Base-by-base conservation (phyloP, 148 eudicot genomes). In the Selenicereus undatus region DNA sequence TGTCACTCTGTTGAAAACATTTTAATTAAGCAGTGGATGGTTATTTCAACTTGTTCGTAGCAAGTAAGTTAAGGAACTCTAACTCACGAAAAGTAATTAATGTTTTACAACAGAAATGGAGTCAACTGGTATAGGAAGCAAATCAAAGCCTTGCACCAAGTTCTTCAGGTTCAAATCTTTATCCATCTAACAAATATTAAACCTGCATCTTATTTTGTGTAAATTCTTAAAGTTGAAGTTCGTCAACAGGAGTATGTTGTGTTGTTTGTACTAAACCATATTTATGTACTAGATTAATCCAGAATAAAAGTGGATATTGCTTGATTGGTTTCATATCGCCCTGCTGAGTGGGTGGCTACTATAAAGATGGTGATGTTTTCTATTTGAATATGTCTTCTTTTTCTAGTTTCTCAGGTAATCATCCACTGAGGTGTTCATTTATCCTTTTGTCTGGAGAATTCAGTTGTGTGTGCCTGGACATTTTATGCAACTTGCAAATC, bases 71-170 rank as follows among this genome's bases (percentile, higher is more conserved):
- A 82, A 78, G 35, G 74, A 83, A 82, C 80, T 78, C 86, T 90
- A 86, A 91, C 90, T 82, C 83, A 81, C 72, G 81, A 80, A 82
- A 88, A 84, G 78, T 81, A 88, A 89, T 86, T 87, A 90, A 91
- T 91, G 83, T 89, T 78, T 85, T 92, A 89, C 71, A 91, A 94
- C 98, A 92, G 98, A 94, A 88, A 83, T 81, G 90, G 98, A 94
- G 71, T 88, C 97, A 88, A 89, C 85, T 90, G 98, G 97, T 89
- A 84, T 92, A 92, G 97, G 98, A 90, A 90, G 92, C 98, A 94
- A 94, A 92, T 84, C 89, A 88, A 92, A 92, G 98, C 97, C 97
- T 80, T 94, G 98, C 93, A 92, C 93, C 90, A 94, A 94, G 89
- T 94, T 92, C 85, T 86, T 84, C 95, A 91, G 95, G 95, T 91